phyloP scores from a whole-genome alignment of 306 rosid species.

The Rosa persica region DNA sequence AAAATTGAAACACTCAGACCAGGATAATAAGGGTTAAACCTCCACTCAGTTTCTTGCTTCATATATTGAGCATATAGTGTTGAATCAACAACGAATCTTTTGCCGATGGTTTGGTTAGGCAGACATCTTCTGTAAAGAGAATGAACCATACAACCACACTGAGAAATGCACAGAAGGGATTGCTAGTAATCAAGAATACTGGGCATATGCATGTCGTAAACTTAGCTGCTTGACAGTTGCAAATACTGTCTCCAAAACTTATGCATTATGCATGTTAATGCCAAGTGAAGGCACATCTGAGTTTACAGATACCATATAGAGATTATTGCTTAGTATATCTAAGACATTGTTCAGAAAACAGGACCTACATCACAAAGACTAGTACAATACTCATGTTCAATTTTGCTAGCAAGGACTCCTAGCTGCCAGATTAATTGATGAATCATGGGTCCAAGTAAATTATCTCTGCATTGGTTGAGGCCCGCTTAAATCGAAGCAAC shows the following conservation, averaged over 20 bases:
- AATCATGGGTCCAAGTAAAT: constrained; percentile 25
- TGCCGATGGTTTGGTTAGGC: not conserved
- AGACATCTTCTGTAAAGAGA: not conserved
- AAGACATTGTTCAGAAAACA: not conserved
- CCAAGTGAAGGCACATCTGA: not conserved
- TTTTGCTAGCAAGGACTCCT: not conserved
- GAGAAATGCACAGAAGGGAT: not conserved
- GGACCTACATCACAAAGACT: not conserved
- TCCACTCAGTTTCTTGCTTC: not conserved
- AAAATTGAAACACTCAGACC: not conserved
- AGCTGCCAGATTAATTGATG: not conserved
- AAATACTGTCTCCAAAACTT: not conserved
- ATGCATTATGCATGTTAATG: not conserved
- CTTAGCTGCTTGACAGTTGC: constrained; percentile 1
- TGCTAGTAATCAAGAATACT: not conserved
- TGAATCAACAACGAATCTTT: not conserved
- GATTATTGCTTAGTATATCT: not conserved
- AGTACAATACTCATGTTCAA: not conserved
- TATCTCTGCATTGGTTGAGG: constrained; percentile 53
- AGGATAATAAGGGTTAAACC: not conserved
- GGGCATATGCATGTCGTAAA: not conserved
- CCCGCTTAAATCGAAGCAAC: constrained; percentile 47
- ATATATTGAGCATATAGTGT: not conserved
- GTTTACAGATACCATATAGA: not conserved
- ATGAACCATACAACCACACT: not conserved